These are phyloP conservation scores for Trypanosoma vivax DNA, from an alignment of 208 protist genomes.

Conservation along the genomic window DNA sequence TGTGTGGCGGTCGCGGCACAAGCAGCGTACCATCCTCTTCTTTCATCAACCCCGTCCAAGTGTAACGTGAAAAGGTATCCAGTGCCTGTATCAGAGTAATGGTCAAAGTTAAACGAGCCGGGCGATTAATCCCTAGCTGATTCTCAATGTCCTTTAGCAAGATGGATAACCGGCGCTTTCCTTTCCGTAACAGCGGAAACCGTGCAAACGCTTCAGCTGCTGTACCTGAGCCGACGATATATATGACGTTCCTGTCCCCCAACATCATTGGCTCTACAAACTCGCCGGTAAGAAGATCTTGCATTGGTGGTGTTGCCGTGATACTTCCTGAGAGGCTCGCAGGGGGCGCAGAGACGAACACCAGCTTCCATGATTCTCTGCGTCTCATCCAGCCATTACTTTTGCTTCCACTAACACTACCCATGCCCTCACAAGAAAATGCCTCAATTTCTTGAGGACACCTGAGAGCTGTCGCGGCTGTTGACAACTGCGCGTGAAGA, in stretches of 20 bases:
- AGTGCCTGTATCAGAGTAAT: constrained; percentile 59
- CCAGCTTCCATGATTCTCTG: constrained; percentile 21
- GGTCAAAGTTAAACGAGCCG: constrained; percentile 58
- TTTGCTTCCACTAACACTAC: neutral
- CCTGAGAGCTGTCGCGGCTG: constrained; percentile 47
- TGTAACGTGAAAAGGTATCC: constrained; percentile 79
- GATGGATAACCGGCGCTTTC: constrained; percentile 62
- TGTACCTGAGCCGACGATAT: constrained; percentile 80
- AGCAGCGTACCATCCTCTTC: constrained; percentile 58
- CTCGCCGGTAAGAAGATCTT: constrained; percentile 81
- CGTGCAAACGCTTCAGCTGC: constrained; percentile 63
- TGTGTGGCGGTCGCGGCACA: constrained; percentile 33
- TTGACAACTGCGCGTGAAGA: constrained; percentile 69
- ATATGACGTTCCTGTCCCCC: constrained; percentile 64
- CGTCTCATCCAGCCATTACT: neutral
- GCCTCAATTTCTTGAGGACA: constrained; percentile 17
- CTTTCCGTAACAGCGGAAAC: constrained; percentile 73
- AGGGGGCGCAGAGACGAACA: constrained; percentile 57
- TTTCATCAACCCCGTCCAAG: constrained; percentile 83
- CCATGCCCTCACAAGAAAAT: constrained; percentile 2
- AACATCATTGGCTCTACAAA: constrained; percentile 83
- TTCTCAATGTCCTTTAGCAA: constrained; percentile 81
- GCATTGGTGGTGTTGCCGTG: constrained; percentile 70
- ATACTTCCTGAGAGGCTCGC: constrained; percentile 15
- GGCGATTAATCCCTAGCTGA: constrained; percentile 57